Evolutionary conservation across 2,329 filamentous ascomycete species (phyloP), one percentile per base, ranked within the genome.

Genomic region (Fusarium dimerum): DNA sequence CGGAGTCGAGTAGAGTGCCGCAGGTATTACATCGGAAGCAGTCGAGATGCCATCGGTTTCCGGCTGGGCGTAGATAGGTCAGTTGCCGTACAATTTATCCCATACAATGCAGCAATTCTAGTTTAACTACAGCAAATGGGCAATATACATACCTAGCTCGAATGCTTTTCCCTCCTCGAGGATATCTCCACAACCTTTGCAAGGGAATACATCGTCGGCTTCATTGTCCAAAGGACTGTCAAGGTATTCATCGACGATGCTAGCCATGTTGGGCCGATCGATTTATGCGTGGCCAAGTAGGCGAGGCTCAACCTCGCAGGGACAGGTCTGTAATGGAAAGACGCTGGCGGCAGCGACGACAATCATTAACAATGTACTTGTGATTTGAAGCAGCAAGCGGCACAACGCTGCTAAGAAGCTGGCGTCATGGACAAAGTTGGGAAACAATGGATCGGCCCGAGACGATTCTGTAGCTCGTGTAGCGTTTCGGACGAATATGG

Each of bases 21-120:
- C 93, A 99, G 50, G 90, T 95, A 73, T 96, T 94, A 81, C 93
- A 97, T 70, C 92, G 89, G 77, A 99, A 99, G 79, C 94, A 99
- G 77, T 97, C 90, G 68, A 99, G 90, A 80, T 99, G 94, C 94
- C 93, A 97, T 82, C 93, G 85, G 73, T 96, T 94, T 59, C 92
- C 92, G 71, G 93, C 92, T 96, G 13, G 3, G 10, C 3, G 64
- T 51, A 32, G 40, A 45, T 49, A 52, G 45, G 63, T 66, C 54
- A 69, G 71, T 62, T 66, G 65, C 50, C 54, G 13, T n/a, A 26
- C 20, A 7, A 26, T 26, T 26, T 5, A 26, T 26, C 20, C 7
- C 20, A 26, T 26, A 4, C 16, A 10, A 20, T 36, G 32, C 32
- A 20, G n/a, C 18, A 17, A 18, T 41, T 9, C 39, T 15, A 38